Conservation (phyloP, 2,329 filamentous ascomycete species). For the Neophaeococcomyces mojaviensis region DNA sequence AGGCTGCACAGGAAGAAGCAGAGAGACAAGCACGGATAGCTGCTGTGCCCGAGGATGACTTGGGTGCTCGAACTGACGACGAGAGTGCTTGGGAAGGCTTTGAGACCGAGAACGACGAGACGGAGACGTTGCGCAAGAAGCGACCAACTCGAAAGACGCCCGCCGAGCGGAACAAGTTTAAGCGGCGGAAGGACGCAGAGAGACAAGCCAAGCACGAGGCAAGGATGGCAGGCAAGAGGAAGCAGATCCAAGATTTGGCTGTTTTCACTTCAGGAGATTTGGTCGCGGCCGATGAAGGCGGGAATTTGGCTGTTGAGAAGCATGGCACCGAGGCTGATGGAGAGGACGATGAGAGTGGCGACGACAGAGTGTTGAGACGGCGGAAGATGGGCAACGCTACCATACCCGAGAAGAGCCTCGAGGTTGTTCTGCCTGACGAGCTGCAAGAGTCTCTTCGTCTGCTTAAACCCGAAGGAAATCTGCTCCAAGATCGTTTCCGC, state of each 20-base stretch:
- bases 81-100: slow-evolving; percentile 88
- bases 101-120: slow-evolving; percentile 68
- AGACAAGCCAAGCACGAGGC: slow-evolving; percentile 66
- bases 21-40: slow-evolving; percentile 61
- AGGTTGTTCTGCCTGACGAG: slow-evolving; percentile 76
- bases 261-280: slow-evolving; percentile 24
- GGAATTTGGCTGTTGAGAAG: slow-evolving; percentile 33
- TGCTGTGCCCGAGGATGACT: slow-evolving; percentile 68
- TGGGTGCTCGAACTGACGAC: slow-evolving; percentile 69
- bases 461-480: slow-evolving; percentile 90
- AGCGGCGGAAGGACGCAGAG: slow-evolving; percentile 82
- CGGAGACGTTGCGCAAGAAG: slow-evolving; percentile 64
- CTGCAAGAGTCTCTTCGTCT: slow-evolving; percentile 71
- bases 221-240: slow-evolving; percentile 63
- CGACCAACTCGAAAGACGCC: slow-evolving; percentile 77
- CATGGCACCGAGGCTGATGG: slow-evolving; percentile 20
- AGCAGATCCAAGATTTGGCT: slow-evolving; percentile 63
- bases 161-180: slow-evolving; percentile 76
- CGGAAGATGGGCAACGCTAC: slow-evolving; percentile 14
- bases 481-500: slow-evolving; percentile 84
- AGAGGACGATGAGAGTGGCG: slow-evolving; percentile 43
- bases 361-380: slow-evolving; percentile 14
- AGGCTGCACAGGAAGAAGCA: slow-evolving; percentile 48
- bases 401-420: slow-evolving; percentile 69
- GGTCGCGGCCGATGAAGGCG: slow-evolving; percentile 47